A percentile compares a stretch with the other conserved stretches of the same genome.
These are phyloP conservation scores for Rhodotorula glutinis DNA, from an alignment of 1,284 basidiomycete genomes.

Conservation along the genomic window DNA sequence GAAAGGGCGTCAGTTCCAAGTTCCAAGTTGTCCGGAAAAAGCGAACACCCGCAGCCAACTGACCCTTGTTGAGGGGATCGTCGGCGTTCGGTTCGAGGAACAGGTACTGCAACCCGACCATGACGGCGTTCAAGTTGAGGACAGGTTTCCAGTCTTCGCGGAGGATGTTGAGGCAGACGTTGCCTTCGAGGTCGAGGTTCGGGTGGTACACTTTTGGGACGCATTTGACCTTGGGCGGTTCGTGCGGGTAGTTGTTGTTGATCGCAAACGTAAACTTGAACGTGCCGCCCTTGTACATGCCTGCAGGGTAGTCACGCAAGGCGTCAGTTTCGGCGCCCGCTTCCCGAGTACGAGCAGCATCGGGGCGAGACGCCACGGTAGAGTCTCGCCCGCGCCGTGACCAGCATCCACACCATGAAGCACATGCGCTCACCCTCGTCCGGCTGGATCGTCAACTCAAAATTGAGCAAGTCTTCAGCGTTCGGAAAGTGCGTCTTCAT, in stretches of 20 bases:
- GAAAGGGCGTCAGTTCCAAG: neutral
- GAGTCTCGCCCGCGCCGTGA: too few species aligned
- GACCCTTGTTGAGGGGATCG: constrained; percentile 97
- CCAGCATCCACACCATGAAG: neutral
- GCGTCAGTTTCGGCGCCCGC: too few species aligned
- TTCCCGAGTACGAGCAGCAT: too few species aligned
- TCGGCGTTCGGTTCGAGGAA: constrained; percentile 99
- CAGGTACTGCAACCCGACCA: constrained; percentile 96
- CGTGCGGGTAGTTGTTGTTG: constrained; percentile 97
- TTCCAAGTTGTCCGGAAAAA: too few species aligned
- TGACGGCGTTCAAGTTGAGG: constrained; percentile 91
- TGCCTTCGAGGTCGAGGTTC: constrained; percentile 83
- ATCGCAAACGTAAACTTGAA: constrained; percentile 94
- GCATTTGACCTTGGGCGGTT: constrained; percentile 98
- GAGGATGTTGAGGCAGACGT: constrained; percentile 70
- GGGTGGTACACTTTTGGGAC: constrained; percentile 97
- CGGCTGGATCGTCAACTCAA: constrained; percentile 88
- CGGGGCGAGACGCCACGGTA: too few species aligned
- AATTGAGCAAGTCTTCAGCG: constrained; percentile 90
- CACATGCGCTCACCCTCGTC: constrained; percentile 73
- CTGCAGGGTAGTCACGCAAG: constrained; percentile 52
- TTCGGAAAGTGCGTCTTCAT: constrained; percentile 95
- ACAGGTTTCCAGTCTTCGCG: constrained; percentile 99
- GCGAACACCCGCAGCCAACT: too few species aligned
- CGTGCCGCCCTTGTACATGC: constrained; percentile 94